These are phyloP conservation scores for Coniella vitis DNA, from an alignment of 2,329 filamentous ascomycete species.

Conservation along the genomic window DNA sequence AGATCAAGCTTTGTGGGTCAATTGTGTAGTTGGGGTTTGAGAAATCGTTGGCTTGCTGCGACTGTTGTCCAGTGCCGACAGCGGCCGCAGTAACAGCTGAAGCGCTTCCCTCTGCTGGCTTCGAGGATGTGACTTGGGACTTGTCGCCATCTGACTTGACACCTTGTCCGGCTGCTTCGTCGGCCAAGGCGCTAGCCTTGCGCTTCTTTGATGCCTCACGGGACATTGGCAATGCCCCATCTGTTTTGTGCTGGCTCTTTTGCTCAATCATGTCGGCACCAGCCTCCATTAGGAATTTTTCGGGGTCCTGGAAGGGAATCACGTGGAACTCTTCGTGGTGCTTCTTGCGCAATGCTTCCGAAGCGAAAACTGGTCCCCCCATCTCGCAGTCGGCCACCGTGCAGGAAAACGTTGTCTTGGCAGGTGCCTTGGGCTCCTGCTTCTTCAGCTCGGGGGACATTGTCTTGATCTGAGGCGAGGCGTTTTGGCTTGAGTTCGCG, in stretches of 20 bases:
- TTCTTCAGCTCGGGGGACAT: slow-evolving; percentile 41
- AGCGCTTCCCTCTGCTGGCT: slow-evolving; percentile 17
- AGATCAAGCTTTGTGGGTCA: slow-evolving; percentile 45
- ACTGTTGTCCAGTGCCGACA: background rate
- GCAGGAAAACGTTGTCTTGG: slow-evolving; percentile 42
- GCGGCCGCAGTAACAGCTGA: slow-evolving; percentile 23
- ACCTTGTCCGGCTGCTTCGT: slow-evolving; percentile 32
- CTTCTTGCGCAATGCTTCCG: slow-evolving; percentile 44
- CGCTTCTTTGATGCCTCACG: slow-evolving; percentile 45
- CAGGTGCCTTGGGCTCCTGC: slow-evolving; percentile 24
- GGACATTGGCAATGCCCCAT: slow-evolving; percentile 43
- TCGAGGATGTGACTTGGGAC: slow-evolving; percentile 23
- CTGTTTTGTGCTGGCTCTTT: slow-evolving; percentile 30
- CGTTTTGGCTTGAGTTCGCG: slow-evolving; percentile 19
- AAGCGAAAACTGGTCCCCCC: slow-evolving; percentile 42
- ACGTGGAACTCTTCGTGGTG: slow-evolving; percentile 55
- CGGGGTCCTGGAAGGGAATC: slow-evolving; percentile 47
- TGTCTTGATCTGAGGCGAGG: slow-evolving; percentile 29
- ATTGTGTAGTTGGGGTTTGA: slow-evolving; percentile 36
- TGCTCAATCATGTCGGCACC: slow-evolving; percentile 47
- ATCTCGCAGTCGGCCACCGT: slow-evolving; percentile 49
- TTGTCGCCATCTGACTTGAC: slow-evolving; percentile 20
- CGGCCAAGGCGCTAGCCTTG: slow-evolving; percentile 38
- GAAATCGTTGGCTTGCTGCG: slow-evolving; percentile 16
- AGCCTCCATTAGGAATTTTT: slow-evolving; percentile 45